A percentile compares a stretch with the other conserved stretches of the same genome.
These are phyloP conservation scores for Chlamydomonas schloesseri DNA, from an alignment of 139 green algal species.

Conservation along the genomic window DNA sequence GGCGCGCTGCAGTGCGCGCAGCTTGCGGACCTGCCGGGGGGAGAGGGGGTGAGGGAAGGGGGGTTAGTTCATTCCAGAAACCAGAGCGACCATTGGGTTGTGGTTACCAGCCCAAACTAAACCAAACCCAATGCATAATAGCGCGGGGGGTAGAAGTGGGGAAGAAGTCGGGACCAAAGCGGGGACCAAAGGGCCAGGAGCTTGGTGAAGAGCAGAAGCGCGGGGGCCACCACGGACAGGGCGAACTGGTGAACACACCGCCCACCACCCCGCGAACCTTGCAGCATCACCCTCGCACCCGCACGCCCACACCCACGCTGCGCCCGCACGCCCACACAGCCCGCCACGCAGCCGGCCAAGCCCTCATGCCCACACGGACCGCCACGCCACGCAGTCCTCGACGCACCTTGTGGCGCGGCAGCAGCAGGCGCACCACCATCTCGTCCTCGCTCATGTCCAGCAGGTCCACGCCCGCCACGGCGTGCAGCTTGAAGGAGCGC, in stretches of 20 bases:
- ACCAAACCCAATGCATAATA: no score
- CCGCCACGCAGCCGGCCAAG: neutral
- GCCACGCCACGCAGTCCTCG: no score
- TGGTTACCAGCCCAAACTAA: no score
- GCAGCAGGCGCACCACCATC: slow-evolving; percentile 49
- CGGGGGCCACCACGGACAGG: no score
- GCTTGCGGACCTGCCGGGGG: slow-evolving; percentile 51
- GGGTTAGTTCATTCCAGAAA: no score
- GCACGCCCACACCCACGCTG: neutral
- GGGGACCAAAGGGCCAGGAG: no score
- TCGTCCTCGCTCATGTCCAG: slow-evolving; percentile 52
- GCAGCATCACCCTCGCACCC: neutral
- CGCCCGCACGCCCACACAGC: neutral
- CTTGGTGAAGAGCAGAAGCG: no score
- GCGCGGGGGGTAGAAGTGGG: neutral
- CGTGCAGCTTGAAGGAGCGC: slow-evolving; percentile 47
- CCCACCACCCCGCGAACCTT: no score
- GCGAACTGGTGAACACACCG: no score
- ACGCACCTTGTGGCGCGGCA: slow-evolving; percentile 48
- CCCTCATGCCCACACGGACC: no score
- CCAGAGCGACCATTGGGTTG: no score
- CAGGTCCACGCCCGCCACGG: slow-evolving; percentile 37
- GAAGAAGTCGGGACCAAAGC: neutral
- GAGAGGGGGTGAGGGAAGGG: neutral
- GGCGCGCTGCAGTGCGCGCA: slow-evolving; percentile 56